Evolutionary conservation across 192 early-diverging fungal species (phyloP).

Genomic region (Gamsiella multidivaricata): DNA sequence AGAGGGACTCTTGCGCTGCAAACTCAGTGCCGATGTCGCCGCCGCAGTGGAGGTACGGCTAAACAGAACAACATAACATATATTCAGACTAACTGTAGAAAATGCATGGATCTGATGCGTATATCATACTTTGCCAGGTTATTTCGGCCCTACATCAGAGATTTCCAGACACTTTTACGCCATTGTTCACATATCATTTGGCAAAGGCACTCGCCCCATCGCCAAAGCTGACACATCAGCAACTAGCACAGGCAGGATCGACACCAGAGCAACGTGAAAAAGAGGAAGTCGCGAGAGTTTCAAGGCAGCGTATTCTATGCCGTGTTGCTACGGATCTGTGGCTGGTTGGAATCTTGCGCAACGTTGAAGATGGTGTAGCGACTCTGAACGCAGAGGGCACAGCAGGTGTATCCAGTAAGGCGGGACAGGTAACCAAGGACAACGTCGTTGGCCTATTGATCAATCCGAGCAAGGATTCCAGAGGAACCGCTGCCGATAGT

Average conservation of each 20-base stretch:
- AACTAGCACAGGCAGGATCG: slow-evolving; percentile 63
- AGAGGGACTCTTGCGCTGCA: slow-evolving; percentile 80
- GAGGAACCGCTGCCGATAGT: slow-evolving; percentile 21
- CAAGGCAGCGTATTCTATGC: slow-evolving; percentile 72
- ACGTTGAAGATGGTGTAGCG: slow-evolving; percentile 70
- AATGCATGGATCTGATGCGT: no score
- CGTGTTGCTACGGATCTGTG: slow-evolving; percentile 86
- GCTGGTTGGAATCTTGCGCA: slow-evolving; percentile 77
- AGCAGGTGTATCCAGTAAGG: slow-evolving; percentile 35
- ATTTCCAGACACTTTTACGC: slow-evolving; percentile 86
- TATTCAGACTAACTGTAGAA: no score
- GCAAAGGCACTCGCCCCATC: slow-evolving; percentile 75
- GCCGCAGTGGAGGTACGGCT: slow-evolving; percentile 80
- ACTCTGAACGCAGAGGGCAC: slow-evolving; percentile 56
- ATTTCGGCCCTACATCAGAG: slow-evolving; percentile 88
- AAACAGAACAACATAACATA: no score
- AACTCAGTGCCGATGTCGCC: slow-evolving; percentile 76
- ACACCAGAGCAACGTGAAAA: slow-evolving; percentile 86
- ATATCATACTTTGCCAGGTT: slow-evolving; percentile 63
- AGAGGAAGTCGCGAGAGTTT: slow-evolving; percentile 80
- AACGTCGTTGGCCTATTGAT: slow-evolving; percentile 60
- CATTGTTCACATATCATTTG: slow-evolving; percentile 70
- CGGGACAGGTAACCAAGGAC: slow-evolving; percentile 60
- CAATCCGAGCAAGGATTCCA: slow-evolving; percentile 24
- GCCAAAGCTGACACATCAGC: slow-evolving; percentile 55